Conservation (phyloP, 352 stramenopile genomes). For the Globisporangium nagaii region DNA sequence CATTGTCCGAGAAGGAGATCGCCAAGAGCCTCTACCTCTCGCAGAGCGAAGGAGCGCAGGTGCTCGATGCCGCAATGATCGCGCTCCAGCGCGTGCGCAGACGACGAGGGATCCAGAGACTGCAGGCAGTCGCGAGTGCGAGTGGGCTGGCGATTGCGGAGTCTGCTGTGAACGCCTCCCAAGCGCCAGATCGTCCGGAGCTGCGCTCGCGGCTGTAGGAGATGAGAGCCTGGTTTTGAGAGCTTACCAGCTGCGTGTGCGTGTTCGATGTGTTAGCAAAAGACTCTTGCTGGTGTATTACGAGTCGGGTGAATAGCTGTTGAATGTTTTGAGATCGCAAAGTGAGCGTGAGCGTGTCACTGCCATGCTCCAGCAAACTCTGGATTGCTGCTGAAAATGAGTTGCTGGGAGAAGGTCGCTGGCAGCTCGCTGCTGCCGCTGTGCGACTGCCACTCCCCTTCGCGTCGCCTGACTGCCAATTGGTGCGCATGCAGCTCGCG, state of each 20-base stretch:
- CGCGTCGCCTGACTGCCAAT: not conserved
- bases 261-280: no score
- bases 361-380: not conserved
- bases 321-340: no score
- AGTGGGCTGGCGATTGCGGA: not conserved
- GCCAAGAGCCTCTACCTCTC: not conserved
- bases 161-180: not conserved
- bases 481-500: not conserved
- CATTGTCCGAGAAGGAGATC: not conserved
- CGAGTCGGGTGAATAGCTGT: no score
- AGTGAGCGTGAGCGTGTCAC: no score
- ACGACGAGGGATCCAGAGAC: not conserved
- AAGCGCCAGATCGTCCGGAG: not conserved
- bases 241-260: no score
- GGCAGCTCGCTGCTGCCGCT: not conserved
- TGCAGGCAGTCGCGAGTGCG: not conserved
- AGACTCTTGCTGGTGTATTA: no score
- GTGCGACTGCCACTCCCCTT: not conserved
- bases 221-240: no score
- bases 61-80: not conserved
- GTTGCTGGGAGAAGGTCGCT: not conserved
- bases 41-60: not conserved
- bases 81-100: not conserved
- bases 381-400: not conserved
- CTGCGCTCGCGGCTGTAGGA: no score